Percentiles rank a stretch among this genome's conserved stretches.
Evolutionary conservation across 2,329 filamentous ascomycete species (phyloP).

Genomic region (Simplicillium aogashimaense): DNA sequence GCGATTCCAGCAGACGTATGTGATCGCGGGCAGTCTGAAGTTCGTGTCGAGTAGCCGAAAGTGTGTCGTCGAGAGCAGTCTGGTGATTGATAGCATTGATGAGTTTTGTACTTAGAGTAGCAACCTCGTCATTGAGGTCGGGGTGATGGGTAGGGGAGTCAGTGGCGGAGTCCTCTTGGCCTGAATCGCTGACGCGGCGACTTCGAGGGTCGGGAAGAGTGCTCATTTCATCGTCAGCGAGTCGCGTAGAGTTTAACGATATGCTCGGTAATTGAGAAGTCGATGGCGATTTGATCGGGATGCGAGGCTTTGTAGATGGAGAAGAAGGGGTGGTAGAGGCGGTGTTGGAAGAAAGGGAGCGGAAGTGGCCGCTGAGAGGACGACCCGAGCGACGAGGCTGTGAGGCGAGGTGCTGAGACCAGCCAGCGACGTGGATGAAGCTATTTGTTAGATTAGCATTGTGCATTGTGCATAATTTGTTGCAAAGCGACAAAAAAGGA

Average conservation of each 20-base stretch:
- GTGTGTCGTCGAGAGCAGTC: conserved; percentile 78
- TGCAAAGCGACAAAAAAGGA: too few relatives aligned
- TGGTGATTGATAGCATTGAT: conserved; percentile 97
- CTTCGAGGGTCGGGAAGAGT: conserved; percentile 58
- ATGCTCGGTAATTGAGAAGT: conserved; percentile 24
- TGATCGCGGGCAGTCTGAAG: conserved; percentile 62
- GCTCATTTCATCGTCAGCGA: conserved; percentile 53
- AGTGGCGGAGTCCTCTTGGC: conserved; percentile 19
- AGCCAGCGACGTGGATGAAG: conserved; percentile 44
- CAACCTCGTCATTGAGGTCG: conserved; percentile 63
- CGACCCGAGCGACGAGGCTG: conserved; percentile 17
- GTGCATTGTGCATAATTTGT: too few relatives aligned
- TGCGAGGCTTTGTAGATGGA: conserved; percentile 22
- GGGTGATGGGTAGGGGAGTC: conserved; percentile 34
- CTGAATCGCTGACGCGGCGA: conserved; percentile 36
- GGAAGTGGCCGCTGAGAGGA: conserved; percentile 35
- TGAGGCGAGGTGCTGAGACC: conserved; percentile 33
- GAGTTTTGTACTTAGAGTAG: conserved; percentile 85
- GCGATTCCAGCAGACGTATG: conserved; percentile 56
- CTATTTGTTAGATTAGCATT: conserved; percentile 17
- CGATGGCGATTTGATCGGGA: conserved; percentile 28
- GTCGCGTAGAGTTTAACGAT: conserved; percentile 26
- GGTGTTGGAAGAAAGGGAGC: conserved; percentile 40
- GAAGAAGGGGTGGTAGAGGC: conserved; percentile 19
- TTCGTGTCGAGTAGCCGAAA: conserved; percentile 75